Evolutionary conservation across 768 basidiomycete species (phyloP).

Genomic region (Pholiota molesta): DNA sequence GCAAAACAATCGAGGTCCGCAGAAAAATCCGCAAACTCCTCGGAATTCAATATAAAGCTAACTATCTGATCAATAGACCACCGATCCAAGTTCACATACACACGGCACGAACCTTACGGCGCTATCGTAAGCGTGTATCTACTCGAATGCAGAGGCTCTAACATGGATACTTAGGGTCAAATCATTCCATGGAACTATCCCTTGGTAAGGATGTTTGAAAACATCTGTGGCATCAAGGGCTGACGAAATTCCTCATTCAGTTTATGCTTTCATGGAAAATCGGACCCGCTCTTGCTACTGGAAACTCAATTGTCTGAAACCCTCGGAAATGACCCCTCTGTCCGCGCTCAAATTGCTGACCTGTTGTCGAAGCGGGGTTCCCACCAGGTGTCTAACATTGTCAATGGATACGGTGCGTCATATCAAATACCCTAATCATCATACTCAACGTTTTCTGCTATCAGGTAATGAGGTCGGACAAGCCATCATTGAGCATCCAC

Average conservation of each 20-base stretch:
- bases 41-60: background rate
- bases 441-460: background rate
- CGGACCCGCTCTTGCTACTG: constrained; percentile 82
- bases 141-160: background rate
- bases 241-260: constrained; percentile 25
- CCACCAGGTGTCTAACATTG: constrained; percentile 81
- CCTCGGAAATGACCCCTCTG: constrained; percentile 79
- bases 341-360: constrained; percentile 60
- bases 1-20: constrained; percentile 68
- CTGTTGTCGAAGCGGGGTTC: constrained; percentile 76
- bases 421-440: background rate
- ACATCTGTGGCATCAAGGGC: background rate
- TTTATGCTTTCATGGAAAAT: constrained; percentile 77
- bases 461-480: constrained; percentile 60
- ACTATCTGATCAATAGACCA: constrained; percentile 38
- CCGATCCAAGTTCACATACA: constrained; percentile 62
- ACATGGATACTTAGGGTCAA: constrained; percentile 29
- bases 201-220: constrained; percentile 28
- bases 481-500: constrained; percentile 70
- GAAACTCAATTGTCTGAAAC: constrained; percentile 80
- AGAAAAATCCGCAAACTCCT: background rate
- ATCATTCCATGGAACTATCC: constrained; percentile 79
- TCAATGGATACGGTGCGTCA: constrained; percentile 60
- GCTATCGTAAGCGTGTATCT: constrained; percentile 32
- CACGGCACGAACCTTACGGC: constrained; percentile 68